Conservation (phyloP, 768 basidiomycete genomes). For the Boletus subcaerulescens region DNA sequence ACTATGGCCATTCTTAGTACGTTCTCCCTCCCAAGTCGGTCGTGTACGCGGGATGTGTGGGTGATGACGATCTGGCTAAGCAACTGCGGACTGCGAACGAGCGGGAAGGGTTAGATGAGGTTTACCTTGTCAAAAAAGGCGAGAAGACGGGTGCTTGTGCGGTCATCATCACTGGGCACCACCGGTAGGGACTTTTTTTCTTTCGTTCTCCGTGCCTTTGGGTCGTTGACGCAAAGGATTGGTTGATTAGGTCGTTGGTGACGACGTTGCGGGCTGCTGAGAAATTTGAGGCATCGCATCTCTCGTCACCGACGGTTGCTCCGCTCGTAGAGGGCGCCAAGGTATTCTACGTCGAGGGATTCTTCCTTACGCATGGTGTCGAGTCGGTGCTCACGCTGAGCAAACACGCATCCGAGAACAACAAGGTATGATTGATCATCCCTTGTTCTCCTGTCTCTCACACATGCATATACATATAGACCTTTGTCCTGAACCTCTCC, state of each 20-base stretch:
- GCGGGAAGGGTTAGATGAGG: conserved; percentile 84
- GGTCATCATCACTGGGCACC: conserved; percentile 89
- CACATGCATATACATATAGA: conserved; percentile 45
- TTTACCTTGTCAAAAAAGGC: conserved; percentile 84
- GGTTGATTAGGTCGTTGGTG: conserved; percentile 69
- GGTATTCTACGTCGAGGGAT: conserved; percentile 93
- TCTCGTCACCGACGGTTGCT: conserved; percentile 71
- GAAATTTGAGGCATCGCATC: conserved; percentile 79
- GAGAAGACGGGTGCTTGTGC: conserved; percentile 96
- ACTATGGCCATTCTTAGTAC: conserved; percentile 51
- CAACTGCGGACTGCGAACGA: conserved; percentile 89
- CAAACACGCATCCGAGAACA: conserved; percentile 68
- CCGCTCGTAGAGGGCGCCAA: conserved; percentile 77
- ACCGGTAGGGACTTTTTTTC: conserved; percentile 54
- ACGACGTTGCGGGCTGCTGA: conserved; percentile 91
- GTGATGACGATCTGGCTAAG: conserved; percentile 86
- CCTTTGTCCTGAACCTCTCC: conserved; percentile 89
- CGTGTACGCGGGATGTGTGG: conserved; percentile 93
- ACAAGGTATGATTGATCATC: conserved; percentile 54
- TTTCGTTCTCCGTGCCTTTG: neutral
- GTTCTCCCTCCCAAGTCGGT: conserved; percentile 84
- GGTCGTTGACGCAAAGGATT: neutral
- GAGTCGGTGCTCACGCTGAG: conserved; percentile 69
- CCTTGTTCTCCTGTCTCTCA: neutral
- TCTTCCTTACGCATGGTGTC: conserved; percentile 93